A percentile compares a stretch with the other conserved stretches of the same genome.
Conservation (phyloP, 495 filamentous ascomycete genomes). For the Astrothelium subdiscretum region DNA sequence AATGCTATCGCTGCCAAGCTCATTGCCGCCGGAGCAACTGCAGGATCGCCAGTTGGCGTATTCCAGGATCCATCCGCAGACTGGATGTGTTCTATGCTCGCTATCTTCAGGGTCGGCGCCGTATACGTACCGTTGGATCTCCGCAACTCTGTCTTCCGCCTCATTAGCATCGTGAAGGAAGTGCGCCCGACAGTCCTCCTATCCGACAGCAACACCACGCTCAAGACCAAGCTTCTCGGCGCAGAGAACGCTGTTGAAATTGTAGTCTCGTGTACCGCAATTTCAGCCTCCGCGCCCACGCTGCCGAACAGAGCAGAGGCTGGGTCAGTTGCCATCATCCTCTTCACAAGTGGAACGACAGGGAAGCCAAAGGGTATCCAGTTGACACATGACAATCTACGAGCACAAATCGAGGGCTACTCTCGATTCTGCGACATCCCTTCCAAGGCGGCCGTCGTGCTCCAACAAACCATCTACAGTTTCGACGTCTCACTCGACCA, state of each 20-base stretch:
- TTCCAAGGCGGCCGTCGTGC: slow-evolving; percentile 13
- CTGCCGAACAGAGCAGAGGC: too few relatives aligned
- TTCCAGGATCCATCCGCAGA: slow-evolving; percentile 28
- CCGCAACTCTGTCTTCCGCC: slow-evolving; percentile 24
- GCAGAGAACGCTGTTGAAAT: not conserved
- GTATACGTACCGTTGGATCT: slow-evolving; percentile 44
- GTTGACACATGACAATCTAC: slow-evolving; percentile 10
- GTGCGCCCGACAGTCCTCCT: not conserved
- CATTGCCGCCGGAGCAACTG: not conserved
- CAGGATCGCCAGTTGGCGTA: slow-evolving; percentile 12
- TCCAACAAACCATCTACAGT: slow-evolving; percentile 34
- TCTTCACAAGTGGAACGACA: slow-evolving; percentile 3
- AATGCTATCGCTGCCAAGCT: not conserved
- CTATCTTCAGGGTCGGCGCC: slow-evolving; percentile 37
- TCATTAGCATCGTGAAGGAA: slow-evolving; percentile 18
- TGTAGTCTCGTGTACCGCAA: not conserved
- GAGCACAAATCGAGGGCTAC: not conserved
- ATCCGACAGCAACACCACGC: not conserved
- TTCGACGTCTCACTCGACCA: slow-evolving; percentile 33
- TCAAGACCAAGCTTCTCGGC: too few relatives aligned
- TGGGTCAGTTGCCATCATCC: not conserved
- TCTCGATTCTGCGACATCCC: not conserved
- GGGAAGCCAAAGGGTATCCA: slow-evolving; percentile 9
- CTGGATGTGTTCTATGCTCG: slow-evolving; percentile 41
- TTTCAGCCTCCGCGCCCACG: not conserved